Percentiles rank a stretch among this genome's conserved stretches.
These are phyloP conservation scores for Pestalotiopsis sp. DNA, from an alignment of 2,329 filamentous ascomycete species.

Conservation along the genomic window DNA sequence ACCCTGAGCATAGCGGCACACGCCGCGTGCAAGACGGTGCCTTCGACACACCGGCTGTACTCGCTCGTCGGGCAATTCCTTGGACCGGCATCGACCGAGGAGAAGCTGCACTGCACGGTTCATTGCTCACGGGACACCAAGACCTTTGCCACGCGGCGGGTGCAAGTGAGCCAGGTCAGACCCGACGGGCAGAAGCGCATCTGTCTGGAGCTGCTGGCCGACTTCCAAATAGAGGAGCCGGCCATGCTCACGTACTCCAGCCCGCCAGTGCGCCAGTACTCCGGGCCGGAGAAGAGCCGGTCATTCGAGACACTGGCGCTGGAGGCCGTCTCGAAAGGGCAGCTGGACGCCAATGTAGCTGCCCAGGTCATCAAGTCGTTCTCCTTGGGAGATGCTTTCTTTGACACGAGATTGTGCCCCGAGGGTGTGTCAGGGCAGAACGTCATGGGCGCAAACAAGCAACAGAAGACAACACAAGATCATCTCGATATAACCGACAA, in stretches of 20 bases:
- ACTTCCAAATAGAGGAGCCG: slow-evolving; percentile 47
- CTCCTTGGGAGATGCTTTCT: slow-evolving; percentile 28
- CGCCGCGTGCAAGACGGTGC: slow-evolving; percentile 42
- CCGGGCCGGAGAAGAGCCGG: slow-evolving; percentile 26
- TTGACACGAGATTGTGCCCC: slow-evolving; percentile 37
- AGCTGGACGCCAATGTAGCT: background rate
- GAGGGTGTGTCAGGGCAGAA: slow-evolving; percentile 48
- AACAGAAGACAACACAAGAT: slow-evolving; percentile 36
- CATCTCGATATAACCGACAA: slow-evolving; percentile 37
- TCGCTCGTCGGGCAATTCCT: slow-evolving; percentile 49
- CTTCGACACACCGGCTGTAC: slow-evolving; percentile 42
- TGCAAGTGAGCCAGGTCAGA: slow-evolving; percentile 45
- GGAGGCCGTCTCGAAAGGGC: slow-evolving; percentile 16
- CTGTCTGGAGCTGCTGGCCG: slow-evolving; percentile 45
- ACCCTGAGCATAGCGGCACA: slow-evolving; percentile 41
- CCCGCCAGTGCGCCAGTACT: slow-evolving; percentile 34
- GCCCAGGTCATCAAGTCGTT: slow-evolving; percentile 25
- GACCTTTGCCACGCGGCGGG: slow-evolving; percentile 49
- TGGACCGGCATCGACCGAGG: slow-evolving; percentile 44
- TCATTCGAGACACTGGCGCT: slow-evolving; percentile 22
- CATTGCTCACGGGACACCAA: slow-evolving; percentile 43
- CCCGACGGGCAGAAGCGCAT: slow-evolving; percentile 36
- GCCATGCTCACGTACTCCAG: slow-evolving; percentile 39
- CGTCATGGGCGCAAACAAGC: slow-evolving; percentile 41
- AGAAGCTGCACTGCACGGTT: slow-evolving; percentile 39